phyloP scores from a whole-genome alignment of 441 rosid species.

The Flueggea neowawraea region DNA sequence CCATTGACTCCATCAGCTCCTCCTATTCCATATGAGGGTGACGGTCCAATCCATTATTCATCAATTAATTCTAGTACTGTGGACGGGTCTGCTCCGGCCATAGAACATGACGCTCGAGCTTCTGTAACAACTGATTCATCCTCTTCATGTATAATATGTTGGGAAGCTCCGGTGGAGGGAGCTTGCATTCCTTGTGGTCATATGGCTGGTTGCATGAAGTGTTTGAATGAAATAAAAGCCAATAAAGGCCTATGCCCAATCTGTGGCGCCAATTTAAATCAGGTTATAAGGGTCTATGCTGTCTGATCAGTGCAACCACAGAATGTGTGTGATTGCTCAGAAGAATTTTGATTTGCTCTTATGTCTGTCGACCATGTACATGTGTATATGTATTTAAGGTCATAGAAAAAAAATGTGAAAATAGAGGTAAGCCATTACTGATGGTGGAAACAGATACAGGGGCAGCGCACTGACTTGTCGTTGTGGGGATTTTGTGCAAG shows the following conservation, averaged over 20 bases:
- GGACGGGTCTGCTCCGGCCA: conserved; percentile 16
- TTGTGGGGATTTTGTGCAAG: too few relatives aligned
- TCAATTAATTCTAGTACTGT: conserved; percentile 31
- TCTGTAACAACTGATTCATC: conserved; percentile 22
- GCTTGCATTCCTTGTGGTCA: conserved; percentile 74
- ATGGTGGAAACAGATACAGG: too few relatives aligned
- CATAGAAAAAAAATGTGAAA: too few relatives aligned
- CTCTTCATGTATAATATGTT: conserved; percentile 53
- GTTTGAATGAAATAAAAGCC: conserved; percentile 45
- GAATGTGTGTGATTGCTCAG: not conserved
- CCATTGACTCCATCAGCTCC: conserved; percentile 55
- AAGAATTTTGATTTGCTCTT: too few relatives aligned
- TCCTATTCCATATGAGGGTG: conserved; percentile 30
- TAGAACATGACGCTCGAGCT: conserved; percentile 7
- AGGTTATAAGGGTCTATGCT: conserved; percentile 45
- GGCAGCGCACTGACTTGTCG: too few relatives aligned
- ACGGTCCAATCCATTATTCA: conserved; percentile 39
- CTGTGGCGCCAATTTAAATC: conserved; percentile 40
- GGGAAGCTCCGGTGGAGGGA: conserved; percentile 60
- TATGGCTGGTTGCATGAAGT: conserved; percentile 70
- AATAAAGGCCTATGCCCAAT: conserved; percentile 59
- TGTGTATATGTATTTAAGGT: too few relatives aligned
- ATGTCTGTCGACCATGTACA: too few relatives aligned
- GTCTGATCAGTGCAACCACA: conserved; percentile 27
- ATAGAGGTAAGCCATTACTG: too few relatives aligned